Base-by-base conservation (phyloP, 1,139 yeast species). In the Pichia sp. region DNA sequence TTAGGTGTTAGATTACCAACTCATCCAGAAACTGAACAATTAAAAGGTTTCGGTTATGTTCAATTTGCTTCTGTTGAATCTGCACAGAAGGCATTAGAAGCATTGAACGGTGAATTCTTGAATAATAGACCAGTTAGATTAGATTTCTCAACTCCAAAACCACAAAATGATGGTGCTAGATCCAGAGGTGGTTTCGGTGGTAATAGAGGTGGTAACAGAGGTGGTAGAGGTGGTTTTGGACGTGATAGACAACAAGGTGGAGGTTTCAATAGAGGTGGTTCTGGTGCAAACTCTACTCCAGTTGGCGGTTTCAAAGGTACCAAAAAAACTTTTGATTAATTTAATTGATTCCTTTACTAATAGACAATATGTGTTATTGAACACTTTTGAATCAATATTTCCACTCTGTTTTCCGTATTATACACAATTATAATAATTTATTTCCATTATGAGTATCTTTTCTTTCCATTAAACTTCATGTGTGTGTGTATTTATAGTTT, bases 31-130 rank as follows among this genome's bases (percentile, higher is more conserved):
- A 88, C 97, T 52, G 95, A 88, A 65, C 96, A 89, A 70, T 95
- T 95, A 66, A 91, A 91, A 77, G 98, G 98, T 54, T 91, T 91
- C 70, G 98, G 97, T 53, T 91, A 91, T 68, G 95, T 91, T 47
- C 97, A 91, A 71, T 89, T 77, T 63, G 72, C 83, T 33, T 72
- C 81, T 43, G 71, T 84, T 51, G 97, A 89, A 39, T 95, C 86
- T 63, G 97, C 98, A 53, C 78, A 83, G 69, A 76, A 80, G 49
- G 97, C 97, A 45, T 69, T 84, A 53, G 89, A 83, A 52, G 89
- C 84, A 45, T 68, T 89, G 66, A 84, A 85, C 63, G 97, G 97
- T 62, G 82, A 80, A 65, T 77, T 79, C 69, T 73, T 91, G 56
- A 89, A 79, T 54, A 95, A 95, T 55, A 84, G 98, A 72, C 78